Evolutionary conservation across 805 yeast species (phyloP), one percentile per base, ranked within the genome.

Genomic region (Candida pini): DNA sequence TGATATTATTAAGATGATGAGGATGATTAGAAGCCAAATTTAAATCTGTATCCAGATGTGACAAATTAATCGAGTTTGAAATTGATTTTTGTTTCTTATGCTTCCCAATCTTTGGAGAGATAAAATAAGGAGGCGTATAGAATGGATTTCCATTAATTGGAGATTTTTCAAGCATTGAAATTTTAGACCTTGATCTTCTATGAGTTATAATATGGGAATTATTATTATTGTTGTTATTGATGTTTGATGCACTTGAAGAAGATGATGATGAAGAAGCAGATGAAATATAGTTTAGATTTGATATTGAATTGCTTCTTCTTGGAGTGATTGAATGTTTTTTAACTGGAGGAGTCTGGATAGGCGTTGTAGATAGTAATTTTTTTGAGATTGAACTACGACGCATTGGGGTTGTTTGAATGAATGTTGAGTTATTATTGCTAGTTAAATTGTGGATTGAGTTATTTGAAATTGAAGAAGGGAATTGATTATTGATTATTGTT

Each of bases 131-230:
- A 3, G 72, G 73, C 2, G 69, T 68, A 47, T 69, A 69, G 48
- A 70, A 71, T 8, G 76, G 76, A 43, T 69, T 71, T 6, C 66
- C 65, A 30, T 47, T 44, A 13, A 52, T 47, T 9, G 69, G 68
- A 1, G 69, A 63, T 43, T 54, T 59, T 28, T 56, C 54, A 14
- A 49, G 43, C 13, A 38, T 15, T 9, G 47, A 27, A 7, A 44
- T 32, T 26, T 36, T 45, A 5, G 51, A 43, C 29, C 44, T 53
- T 14, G 50, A 38, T 32, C 51, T 48, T 28, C 44, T 38, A 28
- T 51, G 51, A 12, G 33, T 13, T 13, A 14, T 12, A 18, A 15
- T 15, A 18, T 16, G 16, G 13, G 20, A 30, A 13, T 18, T 9
- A 20, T 12, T 21, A 14, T 25, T 17, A 27, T 4, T 17, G 8